These are phyloP conservation scores for Casuarina glauca DNA, from an alignment of 306 rosid species.

Conservation along the genomic window DNA sequence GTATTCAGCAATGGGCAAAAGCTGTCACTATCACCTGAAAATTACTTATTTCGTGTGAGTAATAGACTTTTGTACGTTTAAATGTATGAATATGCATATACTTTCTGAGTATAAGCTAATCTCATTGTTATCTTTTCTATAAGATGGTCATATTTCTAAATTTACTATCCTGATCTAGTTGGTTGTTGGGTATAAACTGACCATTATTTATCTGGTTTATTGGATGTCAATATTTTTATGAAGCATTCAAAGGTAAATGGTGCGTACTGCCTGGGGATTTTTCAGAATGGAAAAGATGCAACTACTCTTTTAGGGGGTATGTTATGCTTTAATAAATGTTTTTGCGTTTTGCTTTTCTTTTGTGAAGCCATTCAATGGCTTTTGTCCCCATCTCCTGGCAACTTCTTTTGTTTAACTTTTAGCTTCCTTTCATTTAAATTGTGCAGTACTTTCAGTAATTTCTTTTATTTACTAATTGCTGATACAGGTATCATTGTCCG, in stretches of 20 bases:
- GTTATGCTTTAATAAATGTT: constrained; percentile 5
- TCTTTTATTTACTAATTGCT: constrained; percentile 16
- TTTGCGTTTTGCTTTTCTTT: constrained; percentile 4
- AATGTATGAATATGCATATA: neutral
- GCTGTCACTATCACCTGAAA: constrained; percentile 83
- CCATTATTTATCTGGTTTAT: constrained; percentile 24
- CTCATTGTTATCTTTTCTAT: neutral
- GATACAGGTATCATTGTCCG: constrained; percentile 81
- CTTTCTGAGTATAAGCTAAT: neutral
- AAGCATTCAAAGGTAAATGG: constrained; percentile 91
- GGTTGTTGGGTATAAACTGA: constrained; percentile 21
- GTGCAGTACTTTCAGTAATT: constrained; percentile 7
- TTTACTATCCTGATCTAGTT: constrained; percentile 19
- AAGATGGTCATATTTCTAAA: neutral
- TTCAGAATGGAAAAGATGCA: constrained; percentile 80
- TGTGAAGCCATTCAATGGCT: constrained; percentile 20
- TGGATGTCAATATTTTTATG: constrained; percentile 30
- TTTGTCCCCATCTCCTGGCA: constrained; percentile 9
- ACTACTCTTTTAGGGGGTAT: constrained; percentile 98
- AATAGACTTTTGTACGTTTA: neutral
- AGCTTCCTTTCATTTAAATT: constrained; percentile 22
- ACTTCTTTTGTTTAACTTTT: neutral
- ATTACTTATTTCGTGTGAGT: constrained; percentile 88
- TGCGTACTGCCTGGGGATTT: constrained; percentile 92
- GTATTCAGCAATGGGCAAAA: constrained; percentile 77